These are phyloP conservation scores for Cucumis variabilis DNA, from an alignment of 331 rosid species.

Conservation along the genomic window DNA sequence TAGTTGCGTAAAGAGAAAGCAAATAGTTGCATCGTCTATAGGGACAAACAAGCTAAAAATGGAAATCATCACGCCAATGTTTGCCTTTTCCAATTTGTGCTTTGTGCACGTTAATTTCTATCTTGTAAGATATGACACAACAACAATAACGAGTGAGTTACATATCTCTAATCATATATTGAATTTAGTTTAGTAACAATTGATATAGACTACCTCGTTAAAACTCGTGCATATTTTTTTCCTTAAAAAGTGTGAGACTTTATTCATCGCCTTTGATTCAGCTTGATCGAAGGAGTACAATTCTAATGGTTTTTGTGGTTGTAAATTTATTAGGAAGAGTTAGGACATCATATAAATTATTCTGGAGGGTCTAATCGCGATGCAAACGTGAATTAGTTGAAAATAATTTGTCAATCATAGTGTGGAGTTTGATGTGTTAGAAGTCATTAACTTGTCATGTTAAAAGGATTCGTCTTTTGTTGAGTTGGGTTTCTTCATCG, in stretches of 20 bases:
- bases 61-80: background rate
- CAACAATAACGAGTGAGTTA: background rate
- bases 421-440: too few species aligned
- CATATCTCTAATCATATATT: too few species aligned
- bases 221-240: too few species aligned
- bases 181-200: too few species aligned
- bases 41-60: background rate
- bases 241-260: background rate
- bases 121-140: background rate
- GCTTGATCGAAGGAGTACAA: background rate
- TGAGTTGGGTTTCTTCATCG: too few species aligned
- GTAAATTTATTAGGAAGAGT: background rate
- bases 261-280: background rate
- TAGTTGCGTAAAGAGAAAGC: background rate
- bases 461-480: too few species aligned
- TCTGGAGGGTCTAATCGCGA: accelerated
- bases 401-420: too few species aligned
- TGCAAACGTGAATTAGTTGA: background rate
- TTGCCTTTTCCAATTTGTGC: background rate
- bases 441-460: too few species aligned
- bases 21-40: background rate
- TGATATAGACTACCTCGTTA: background rate
- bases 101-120: background rate
- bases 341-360: background rate
- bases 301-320: too few species aligned